These are phyloP conservation scores for Apiotrichum mycotoxinovorans DNA, from an alignment of 1,284 basidiomycete species.

Conservation along the genomic window DNA sequence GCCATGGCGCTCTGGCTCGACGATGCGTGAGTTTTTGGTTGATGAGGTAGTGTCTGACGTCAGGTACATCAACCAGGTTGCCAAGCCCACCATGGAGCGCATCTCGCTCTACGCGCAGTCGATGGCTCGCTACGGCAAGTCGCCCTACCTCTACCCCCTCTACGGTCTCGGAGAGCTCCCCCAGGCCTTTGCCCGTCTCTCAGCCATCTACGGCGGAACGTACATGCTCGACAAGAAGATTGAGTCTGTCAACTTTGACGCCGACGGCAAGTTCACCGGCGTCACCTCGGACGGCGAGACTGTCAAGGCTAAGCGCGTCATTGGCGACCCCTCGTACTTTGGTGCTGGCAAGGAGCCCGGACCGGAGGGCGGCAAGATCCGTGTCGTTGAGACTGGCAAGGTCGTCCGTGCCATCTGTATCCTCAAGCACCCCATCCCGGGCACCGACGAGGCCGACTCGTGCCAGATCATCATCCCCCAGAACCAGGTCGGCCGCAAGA, in stretches of 20 bases:
- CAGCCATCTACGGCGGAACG: constrained; percentile 98
- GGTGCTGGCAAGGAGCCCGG: constrained; percentile 59
- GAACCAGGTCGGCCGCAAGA: constrained; percentile 90
- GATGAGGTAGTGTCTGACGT: too few species aligned
- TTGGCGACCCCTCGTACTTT: constrained; percentile 98
- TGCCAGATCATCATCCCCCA: constrained; percentile 96
- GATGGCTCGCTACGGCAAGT: constrained; percentile 99
- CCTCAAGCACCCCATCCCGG: constrained; percentile 96
- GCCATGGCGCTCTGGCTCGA: constrained; percentile 98
- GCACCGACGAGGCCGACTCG: constrained; percentile 91
- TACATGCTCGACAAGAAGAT: constrained; percentile 99
- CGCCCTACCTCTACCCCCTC: constrained; percentile 98
- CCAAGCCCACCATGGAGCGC: constrained; percentile 86
- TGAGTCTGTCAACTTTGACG: constrained; percentile 82
- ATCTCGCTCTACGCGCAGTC: constrained; percentile 97
- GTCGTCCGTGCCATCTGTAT: constrained; percentile 97
- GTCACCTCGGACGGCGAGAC: constrained; percentile 87
- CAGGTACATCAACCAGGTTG: constrained; percentile 89
- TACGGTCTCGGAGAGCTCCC: constrained; percentile 99
- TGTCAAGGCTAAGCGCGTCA: constrained; percentile 95
- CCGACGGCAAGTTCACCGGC: constrained; percentile 85
- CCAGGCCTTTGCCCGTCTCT: constrained; percentile 95
- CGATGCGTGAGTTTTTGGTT: constrained; percentile 87
- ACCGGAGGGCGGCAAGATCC: constrained; percentile 64
- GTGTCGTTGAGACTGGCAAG: constrained; percentile 88